These are phyloP conservation scores for Lactarius sp. DNA, from an alignment of 768 basidiomycete species.

Conservation along the genomic window DNA sequence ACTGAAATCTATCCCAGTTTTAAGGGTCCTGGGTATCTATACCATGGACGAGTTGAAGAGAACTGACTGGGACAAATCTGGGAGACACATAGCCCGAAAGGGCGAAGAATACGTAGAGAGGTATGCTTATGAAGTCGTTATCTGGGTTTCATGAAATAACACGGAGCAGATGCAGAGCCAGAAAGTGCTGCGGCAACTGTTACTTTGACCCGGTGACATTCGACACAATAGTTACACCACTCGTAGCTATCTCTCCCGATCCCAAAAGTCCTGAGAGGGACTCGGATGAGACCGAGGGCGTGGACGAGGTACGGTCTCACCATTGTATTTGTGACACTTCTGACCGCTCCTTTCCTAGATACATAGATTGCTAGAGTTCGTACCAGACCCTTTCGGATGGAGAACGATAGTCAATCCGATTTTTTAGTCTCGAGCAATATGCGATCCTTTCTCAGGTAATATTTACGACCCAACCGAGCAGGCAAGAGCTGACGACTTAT, in stretches of 20 bases:
- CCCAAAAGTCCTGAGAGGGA: background rate
- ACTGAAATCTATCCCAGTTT: background rate
- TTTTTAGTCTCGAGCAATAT: constrained; percentile 21
- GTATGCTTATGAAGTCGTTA: background rate
- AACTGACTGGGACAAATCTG: constrained; percentile 12
- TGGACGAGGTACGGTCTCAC: constrained; percentile 14
- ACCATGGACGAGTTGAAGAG: constrained; percentile 13
- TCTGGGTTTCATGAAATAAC: background rate
- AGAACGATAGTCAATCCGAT: background rate
- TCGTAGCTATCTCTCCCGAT: background rate
- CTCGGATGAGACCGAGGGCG: background rate
- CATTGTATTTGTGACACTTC: background rate
- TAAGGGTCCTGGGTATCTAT: constrained; percentile 12
- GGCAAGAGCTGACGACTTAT: background rate
- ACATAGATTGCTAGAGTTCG: constrained; percentile 17
- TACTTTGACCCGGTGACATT: constrained; percentile 11
- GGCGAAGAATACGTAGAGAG: constrained; percentile 1
- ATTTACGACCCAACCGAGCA: background rate
- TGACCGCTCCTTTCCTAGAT: background rate
- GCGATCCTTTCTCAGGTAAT: constrained; percentile 14
- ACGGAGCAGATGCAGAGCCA: constrained; percentile 12
- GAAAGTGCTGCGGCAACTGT: background rate
- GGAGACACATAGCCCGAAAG: constrained; percentile 3
- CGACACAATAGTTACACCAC: background rate
- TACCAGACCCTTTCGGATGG: background rate